phyloP scores from a whole-genome alignment of 2,329 filamentous ascomycete species.

The Cercospora janseana region DNA sequence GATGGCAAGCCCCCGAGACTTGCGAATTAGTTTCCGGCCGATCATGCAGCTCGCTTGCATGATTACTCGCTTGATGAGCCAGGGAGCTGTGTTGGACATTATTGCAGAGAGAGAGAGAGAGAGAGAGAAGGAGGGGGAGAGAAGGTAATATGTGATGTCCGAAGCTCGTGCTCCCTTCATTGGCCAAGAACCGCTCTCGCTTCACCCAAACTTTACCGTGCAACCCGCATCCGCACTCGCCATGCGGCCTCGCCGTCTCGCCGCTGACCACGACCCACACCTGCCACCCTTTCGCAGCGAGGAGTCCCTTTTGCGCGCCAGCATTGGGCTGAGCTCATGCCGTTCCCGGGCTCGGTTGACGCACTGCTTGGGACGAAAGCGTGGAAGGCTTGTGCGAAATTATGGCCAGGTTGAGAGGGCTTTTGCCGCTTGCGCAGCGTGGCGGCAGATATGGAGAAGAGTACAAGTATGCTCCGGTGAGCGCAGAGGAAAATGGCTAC shows the following conservation, averaged over 20 bases:
- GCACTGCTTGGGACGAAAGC: slow-evolving; percentile 12
- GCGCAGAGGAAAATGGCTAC: slow-evolving; percentile 5
- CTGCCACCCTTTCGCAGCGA: too few species aligned
- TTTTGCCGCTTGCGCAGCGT: slow-evolving; percentile 3
- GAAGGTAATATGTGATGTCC: not conserved
- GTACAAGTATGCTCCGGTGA: slow-evolving; percentile 14
- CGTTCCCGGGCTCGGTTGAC: slow-evolving; percentile 6
- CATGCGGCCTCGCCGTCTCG: not conserved
- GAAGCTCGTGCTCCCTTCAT: not conserved
- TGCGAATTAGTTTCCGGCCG: too few species aligned
- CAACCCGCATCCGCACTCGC: not conserved
- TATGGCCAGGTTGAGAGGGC: slow-evolving; percentile 5
- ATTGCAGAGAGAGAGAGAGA: not conserved
- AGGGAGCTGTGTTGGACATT: too few species aligned
- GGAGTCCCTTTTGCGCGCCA: not conserved
- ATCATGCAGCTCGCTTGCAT: too few species aligned
- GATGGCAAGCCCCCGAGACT: too few species aligned
- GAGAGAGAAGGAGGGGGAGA: not conserved
- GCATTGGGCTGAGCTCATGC: slow-evolving; percentile 7
- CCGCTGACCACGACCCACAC: not conserved
- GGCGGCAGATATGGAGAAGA: slow-evolving; percentile 1
- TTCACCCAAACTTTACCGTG: not conserved
- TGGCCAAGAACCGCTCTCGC: not conserved
- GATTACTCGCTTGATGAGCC: too few species aligned
- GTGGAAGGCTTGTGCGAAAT: not conserved